Base-by-base conservation (phyloP, 129 eudicot genomes). In the Chrysanthemum lavandulifolium region DNA sequence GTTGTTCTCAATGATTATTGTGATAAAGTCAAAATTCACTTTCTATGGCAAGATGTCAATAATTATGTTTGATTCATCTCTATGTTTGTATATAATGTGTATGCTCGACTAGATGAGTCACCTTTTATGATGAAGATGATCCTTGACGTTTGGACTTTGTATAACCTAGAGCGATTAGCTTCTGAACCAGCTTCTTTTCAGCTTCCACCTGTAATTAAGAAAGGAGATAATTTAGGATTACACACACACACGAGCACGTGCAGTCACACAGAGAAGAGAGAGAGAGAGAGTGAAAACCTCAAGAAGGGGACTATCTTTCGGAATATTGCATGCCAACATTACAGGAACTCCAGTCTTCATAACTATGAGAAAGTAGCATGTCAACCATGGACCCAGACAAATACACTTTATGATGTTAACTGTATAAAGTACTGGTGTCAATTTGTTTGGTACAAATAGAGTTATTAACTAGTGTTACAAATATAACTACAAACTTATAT, bases 261-360 rank as follows among this genome's bases (percentile, higher is more conserved):
- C 45, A 12, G 50, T 16, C 48, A 1, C 25, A 18, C 25, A 16
- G 50, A 4, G 31, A 4, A 56, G 51, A 21, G 59, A 69, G 61
- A 29, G 67, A 51, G 72, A 72, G 54, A 68, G 82, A 71, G 59
- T 73, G 40, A 74, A 43, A 78, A 93, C 98, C 98, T 89, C 96
- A 31, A 93, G 83, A 83, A 84, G 82, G 73, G 96, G 95, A 68
- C 78, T 89, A 69, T 81, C 87, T 86, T 93, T 93, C 12, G 98
- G 98, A 73, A 93, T 82, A 76, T 87, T 87, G 68, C 95, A 93
- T 61, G 98, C 95, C 68, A 93, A 78, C 2, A 74, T 82, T 19
- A 93, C 79, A 68, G 86, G 89, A 49, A 93, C 83, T 50, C 96
- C 98, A 53, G 97, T 87, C 91, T 83, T 85, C 52, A 93, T 51